These are phyloP conservation scores for Saccharomycopsis guyanensis DNA, from an alignment of 805 yeast genomes.

Conservation along the genomic window DNA sequence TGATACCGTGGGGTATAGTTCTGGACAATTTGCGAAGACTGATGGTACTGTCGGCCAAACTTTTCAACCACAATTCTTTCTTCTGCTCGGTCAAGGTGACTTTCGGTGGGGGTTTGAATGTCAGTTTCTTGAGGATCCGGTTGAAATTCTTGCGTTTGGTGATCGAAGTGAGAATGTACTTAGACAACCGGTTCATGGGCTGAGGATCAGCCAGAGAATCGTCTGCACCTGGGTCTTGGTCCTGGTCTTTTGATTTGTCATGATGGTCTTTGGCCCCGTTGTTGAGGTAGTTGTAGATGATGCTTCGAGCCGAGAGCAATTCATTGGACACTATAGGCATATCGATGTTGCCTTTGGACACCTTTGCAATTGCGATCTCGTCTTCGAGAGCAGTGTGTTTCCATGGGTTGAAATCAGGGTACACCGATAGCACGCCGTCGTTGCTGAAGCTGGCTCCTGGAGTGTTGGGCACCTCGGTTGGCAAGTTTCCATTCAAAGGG, in stretches of 20 bases:
- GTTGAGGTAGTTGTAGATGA: slow-evolving; percentile 34
- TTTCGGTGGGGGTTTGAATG: slow-evolving; percentile 77
- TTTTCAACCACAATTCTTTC: slow-evolving; percentile 78
- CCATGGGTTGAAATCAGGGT: slow-evolving; percentile 76
- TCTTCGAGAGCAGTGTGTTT: slow-evolving; percentile 49
- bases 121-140: slow-evolving; percentile 39
- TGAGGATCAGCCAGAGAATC: slow-evolving; percentile 20
- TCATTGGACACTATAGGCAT: slow-evolving; percentile 58
- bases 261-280: not conserved
- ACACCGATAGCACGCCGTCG: slow-evolving; percentile 25
- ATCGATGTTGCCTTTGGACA: slow-evolving; percentile 69
- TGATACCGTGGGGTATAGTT: slow-evolving; percentile 85
- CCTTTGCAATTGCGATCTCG: slow-evolving; percentile 41
- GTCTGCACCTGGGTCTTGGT: no score
- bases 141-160: slow-evolving; percentile 39
- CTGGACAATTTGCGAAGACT: slow-evolving; percentile 64
- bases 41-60: slow-evolving; percentile 58
- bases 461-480: slow-evolving; percentile 21
- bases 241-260: not conserved
- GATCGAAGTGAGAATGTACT: slow-evolving; percentile 41
- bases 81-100: slow-evolving; percentile 86
- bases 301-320: slow-evolving; percentile 58
- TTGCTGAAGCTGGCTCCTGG: not conserved
- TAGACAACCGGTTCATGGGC: slow-evolving; percentile 41
- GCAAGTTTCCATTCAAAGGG: slow-evolving; percentile 24